A percentile compares a stretch with the other conserved stretches of the same genome.
Evolutionary conservation across 2,329 filamentous ascomycete species (phyloP).

Genomic region (Colletotrichum simmondsii): DNA sequence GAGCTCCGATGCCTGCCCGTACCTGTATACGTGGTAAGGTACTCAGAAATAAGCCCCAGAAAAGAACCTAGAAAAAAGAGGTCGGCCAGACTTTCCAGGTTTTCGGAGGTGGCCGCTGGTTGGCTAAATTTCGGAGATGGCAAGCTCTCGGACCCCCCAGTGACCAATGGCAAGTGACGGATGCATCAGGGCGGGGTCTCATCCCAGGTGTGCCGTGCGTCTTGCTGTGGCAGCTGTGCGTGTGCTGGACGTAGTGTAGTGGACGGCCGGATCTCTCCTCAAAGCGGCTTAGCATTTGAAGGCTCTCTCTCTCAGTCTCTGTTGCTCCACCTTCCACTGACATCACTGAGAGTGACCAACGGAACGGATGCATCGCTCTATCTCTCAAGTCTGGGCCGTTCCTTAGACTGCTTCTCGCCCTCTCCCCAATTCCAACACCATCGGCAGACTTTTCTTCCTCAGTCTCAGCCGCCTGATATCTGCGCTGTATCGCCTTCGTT

Average conservation of each 20-base stretch:
- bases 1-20: neutral
- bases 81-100: neutral
- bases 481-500: neutral
- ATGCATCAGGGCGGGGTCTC: slow-evolving; percentile 18
- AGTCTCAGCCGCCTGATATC: neutral
- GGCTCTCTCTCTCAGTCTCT: neutral
- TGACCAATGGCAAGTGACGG: slow-evolving; percentile 8
- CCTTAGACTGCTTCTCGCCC: neutral
- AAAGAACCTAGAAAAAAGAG: neutral
- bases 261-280: neutral
- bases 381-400: neutral
- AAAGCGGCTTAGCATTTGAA: slow-evolving; percentile 25
- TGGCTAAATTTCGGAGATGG: neutral
- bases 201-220: neutral
- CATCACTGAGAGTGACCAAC: slow-evolving; percentile 31
- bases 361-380: slow-evolving; percentile 31
- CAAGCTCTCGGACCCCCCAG: slow-evolving; percentile 24
- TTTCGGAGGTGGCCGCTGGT: slow-evolving; percentile 1
- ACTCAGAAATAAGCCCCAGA: neutral
- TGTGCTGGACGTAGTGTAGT: slow-evolving; percentile 1
- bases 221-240: neutral
- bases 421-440: slow-evolving; percentile 9
- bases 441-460: slow-evolving; percentile 25
- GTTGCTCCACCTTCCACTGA: slow-evolving; percentile 30
- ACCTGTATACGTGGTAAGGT: no score